Conservation (phyloP, 495 filamentous ascomycete genomes). For the Penicillium tannophilum region DNA sequence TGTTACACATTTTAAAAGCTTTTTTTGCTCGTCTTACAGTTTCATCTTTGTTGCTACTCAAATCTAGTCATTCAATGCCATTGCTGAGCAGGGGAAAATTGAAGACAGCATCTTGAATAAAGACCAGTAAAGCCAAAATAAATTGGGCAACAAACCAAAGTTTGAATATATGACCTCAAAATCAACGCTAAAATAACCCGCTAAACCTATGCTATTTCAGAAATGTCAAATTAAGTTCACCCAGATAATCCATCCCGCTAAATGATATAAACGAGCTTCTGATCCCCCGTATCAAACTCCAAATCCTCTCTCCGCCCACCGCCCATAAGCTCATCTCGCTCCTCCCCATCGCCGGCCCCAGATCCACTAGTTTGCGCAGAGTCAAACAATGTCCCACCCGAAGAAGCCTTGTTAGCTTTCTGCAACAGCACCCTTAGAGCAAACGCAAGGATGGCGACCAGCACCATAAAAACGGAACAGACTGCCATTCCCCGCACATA, state of each 20-base stretch:
- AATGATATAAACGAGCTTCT: conserved; percentile 38
- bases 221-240: background rate
- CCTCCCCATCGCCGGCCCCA: conserved; percentile 25
- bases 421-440: conserved; percentile 49
- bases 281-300: conserved; percentile 25
- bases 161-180: background rate
- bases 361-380: background rate
- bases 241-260: conserved; percentile 4
- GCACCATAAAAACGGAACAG: conserved; percentile 60
- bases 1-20: too few species aligned
- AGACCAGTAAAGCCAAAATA: too few species aligned
- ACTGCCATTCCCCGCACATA: conserved; percentile 60
- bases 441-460: conserved; percentile 49
- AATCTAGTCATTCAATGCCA: background rate
- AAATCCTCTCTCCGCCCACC: conserved; percentile 25
- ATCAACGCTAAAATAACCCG: background rate
- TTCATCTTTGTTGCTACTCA: too few species aligned
- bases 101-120: background rate
- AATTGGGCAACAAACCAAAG: too few species aligned
- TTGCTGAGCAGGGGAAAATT: background rate
- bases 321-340: conserved; percentile 44
- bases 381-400: conserved; percentile 4
- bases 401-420: conserved; percentile 39
- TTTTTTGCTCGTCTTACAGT: too few species aligned
- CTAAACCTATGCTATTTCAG: background rate